Evolutionary conservation across 352 stramenopile species (phyloP).

Genomic region (Pythium monospermum): DNA sequence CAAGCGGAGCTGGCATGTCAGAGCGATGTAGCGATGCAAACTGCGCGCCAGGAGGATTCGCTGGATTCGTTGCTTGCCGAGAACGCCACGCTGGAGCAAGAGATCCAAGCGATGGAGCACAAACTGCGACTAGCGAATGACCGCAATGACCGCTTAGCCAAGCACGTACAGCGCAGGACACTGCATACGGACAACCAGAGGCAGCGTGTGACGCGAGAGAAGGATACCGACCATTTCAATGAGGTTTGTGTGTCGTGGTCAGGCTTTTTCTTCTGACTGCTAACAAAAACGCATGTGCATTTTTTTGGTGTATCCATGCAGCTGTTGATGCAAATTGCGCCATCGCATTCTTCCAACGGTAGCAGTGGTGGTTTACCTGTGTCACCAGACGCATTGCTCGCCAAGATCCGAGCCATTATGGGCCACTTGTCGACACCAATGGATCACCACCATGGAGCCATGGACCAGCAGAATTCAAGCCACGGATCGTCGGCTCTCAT

Average conservation of each 20-base stretch:
- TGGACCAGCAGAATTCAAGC: too few species aligned
- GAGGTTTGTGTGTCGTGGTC: constrained; percentile 12
- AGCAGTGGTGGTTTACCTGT: too few species aligned
- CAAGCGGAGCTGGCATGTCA: constrained; percentile 17
- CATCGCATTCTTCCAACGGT: not conserved
- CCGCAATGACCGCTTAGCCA: constrained; percentile 25
- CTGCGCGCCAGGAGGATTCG: constrained; percentile 15
- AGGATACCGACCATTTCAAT: constrained; percentile 18
- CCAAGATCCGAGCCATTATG: constrained; percentile 17
- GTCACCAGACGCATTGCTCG: constrained; percentile 10
- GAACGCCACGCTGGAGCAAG: constrained; percentile 23
- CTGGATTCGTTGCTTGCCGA: constrained; percentile 21
- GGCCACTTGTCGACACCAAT: constrained; percentile 5
- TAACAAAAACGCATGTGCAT: not conserved
- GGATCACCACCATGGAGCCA: too few species aligned
- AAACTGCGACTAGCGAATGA: constrained; percentile 20
- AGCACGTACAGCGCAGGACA: constrained; percentile 23
- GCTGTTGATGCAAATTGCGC: constrained; percentile 4
- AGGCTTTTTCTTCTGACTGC: not conserved
- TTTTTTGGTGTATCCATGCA: too few species aligned
- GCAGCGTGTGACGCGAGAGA: constrained; percentile 4
- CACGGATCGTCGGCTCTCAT: too few species aligned
- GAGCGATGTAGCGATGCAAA: constrained; percentile 12
- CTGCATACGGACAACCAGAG: constrained; percentile 6
- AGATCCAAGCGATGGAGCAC: constrained; percentile 28